Evolutionary conservation across 164 flowering plant genomes (phyloP).

Genomic region (Cinnamomum micranthum): DNA sequence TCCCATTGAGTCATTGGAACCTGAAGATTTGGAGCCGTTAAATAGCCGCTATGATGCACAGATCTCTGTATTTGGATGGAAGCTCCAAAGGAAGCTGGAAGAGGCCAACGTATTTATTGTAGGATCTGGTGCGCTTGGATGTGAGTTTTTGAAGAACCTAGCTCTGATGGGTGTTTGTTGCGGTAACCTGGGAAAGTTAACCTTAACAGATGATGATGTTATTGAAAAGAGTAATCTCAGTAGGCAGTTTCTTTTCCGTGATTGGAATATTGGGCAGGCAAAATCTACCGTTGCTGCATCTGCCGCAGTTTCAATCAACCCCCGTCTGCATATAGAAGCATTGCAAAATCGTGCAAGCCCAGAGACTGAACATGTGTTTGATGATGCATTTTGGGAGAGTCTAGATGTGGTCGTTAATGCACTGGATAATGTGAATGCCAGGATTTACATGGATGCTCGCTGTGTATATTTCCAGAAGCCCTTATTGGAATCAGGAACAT

Average conservation of each 20-base stretch:
- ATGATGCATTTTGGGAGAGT: constrained; percentile 84
- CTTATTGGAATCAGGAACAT: constrained; percentile 84
- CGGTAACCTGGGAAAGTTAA: constrained; percentile 54
- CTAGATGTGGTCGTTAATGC: constrained; percentile 70
- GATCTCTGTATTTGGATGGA: constrained; percentile 78
- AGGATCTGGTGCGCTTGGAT: constrained; percentile 94
- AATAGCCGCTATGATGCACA: constrained; percentile 86
- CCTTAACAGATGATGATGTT: constrained; percentile 88
- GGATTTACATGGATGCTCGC: constrained; percentile 78
- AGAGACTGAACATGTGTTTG: constrained; percentile 75
- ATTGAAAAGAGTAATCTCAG: constrained; percentile 93
- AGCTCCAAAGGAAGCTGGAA: constrained; percentile 78
- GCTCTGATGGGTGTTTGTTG: constrained; percentile 85
- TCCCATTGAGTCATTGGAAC: constrained; percentile 55
- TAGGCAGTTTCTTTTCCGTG: constrained; percentile 85
- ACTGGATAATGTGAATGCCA: constrained; percentile 81
- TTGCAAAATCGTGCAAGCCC: constrained; percentile 80
- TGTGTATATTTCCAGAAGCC: constrained; percentile 90
- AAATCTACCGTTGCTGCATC: constrained; percentile 91
- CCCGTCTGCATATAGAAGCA: constrained; percentile 58
- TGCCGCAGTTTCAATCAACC: constrained; percentile 60
- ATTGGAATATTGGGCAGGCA: constrained; percentile 95
- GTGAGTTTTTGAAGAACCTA: constrained; percentile 78
- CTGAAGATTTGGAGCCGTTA: constrained; percentile 54
- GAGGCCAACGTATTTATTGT: constrained; percentile 68